Evolutionary conservation across 192 early-diverging fungal genomes (phyloP).

Genomic region (Polychytrium aggregatum): DNA sequence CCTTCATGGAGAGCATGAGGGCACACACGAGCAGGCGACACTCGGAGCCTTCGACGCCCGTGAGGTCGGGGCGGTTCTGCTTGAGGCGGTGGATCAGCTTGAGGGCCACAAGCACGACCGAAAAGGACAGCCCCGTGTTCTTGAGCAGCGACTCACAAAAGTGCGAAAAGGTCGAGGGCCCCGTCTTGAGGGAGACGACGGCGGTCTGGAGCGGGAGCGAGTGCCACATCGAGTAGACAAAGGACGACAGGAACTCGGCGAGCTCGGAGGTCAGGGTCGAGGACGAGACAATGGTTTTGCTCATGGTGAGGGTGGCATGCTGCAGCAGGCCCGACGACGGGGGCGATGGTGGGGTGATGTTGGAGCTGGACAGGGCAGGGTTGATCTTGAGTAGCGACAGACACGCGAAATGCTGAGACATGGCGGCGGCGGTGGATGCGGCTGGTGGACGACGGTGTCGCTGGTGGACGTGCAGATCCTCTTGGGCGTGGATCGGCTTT

Average conservation of each 20-base stretch:
- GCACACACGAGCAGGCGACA: slow-evolving; percentile 75
- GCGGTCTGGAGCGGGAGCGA: background rate
- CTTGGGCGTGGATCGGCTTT: no score
- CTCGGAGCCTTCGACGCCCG: slow-evolving; percentile 61
- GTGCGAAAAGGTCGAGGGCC: slow-evolving; percentile 19
- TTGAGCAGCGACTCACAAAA: slow-evolving; percentile 43
- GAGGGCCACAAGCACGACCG: slow-evolving; percentile 50
- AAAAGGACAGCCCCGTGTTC: slow-evolving; percentile 48
- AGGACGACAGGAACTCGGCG: slow-evolving; percentile 1
- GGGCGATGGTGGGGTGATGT: no score
- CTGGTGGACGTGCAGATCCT: no score
- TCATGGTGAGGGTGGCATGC: no score
- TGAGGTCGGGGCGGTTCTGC: slow-evolving; percentile 38
- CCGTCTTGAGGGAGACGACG: background rate
- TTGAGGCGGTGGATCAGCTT: slow-evolving; percentile 54
- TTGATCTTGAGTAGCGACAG: no score
- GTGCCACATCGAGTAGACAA: slow-evolving; percentile 10
- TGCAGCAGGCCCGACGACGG: no score
- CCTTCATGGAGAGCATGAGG: slow-evolving; percentile 77
- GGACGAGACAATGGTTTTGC: slow-evolving; percentile 1
- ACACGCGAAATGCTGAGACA: no score
- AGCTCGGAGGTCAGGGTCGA: background rate
- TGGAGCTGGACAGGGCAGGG: no score
- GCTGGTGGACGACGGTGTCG: no score
- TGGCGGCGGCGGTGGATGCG: no score